phyloP scores from a whole-genome alignment of 768 basidiomycete species.

The Amanita rimosa region DNA sequence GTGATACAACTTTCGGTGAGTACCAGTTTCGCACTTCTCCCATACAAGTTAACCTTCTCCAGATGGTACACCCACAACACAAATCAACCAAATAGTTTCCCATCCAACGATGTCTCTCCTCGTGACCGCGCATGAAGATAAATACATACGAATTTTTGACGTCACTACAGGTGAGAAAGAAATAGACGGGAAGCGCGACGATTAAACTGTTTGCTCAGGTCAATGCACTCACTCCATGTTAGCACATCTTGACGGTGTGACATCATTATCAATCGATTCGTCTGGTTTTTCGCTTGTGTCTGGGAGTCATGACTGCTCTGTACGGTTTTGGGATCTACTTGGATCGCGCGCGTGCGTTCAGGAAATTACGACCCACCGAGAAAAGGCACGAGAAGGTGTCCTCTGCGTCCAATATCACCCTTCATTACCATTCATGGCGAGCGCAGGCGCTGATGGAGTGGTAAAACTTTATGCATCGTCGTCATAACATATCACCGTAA shows the following conservation, averaged over 20 bases:
- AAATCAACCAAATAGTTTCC: conserved; percentile 79
- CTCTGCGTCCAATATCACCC: conserved; percentile 81
- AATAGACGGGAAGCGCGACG: background rate
- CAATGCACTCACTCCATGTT: conserved; percentile 85
- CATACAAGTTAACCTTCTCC: conserved; percentile 6
- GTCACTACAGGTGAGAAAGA: conserved; percentile 55
- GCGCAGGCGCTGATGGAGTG: conserved; percentile 92
- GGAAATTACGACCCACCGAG: conserved; percentile 81
- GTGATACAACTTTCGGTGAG: conserved; percentile 49
- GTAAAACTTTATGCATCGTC: conserved; percentile 87
- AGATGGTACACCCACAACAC: conserved; percentile 70
- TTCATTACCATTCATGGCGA: conserved; percentile 77
- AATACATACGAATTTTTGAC: conserved; percentile 85
- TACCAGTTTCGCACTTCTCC: background rate
- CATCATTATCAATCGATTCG: conserved; percentile 81
- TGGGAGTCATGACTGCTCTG: conserved; percentile 86
- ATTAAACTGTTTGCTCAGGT: conserved; percentile 26
- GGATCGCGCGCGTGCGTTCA: conserved; percentile 75
- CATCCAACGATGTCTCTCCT: conserved; percentile 87
- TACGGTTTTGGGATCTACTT: conserved; percentile 91
- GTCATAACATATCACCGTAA: conserved; percentile 24
- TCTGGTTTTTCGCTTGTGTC: conserved; percentile 84
- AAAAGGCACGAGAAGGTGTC: conserved; percentile 86
- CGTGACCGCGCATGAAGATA: conserved; percentile 90
- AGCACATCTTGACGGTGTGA: conserved; percentile 87